These are phyloP conservation scores for Xylaria sp. DNA, from an alignment of 2,329 filamentous ascomycete genomes.

Conservation along the genomic window DNA sequence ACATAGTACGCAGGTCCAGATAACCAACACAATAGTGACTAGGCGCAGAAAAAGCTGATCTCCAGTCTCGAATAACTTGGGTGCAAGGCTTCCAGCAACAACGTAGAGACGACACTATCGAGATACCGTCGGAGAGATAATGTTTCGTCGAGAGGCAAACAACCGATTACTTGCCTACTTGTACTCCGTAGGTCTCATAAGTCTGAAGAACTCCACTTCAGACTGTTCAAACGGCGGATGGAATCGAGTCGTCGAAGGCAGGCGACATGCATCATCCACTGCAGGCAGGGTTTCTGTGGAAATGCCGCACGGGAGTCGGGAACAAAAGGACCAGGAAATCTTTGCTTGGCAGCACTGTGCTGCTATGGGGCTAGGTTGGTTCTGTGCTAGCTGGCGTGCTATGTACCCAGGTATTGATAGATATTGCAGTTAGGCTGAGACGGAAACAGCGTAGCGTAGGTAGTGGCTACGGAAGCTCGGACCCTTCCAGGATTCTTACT, in stretches of 20 bases:
- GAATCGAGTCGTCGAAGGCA: constrained; percentile 4
- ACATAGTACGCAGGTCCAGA: constrained; percentile 4
- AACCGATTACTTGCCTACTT: not conserved
- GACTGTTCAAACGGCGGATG: not conserved
- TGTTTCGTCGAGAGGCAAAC: not conserved
- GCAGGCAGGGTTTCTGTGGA: constrained; percentile 20
- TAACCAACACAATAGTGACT: constrained; percentile 7
- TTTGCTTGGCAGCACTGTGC: constrained; percentile 13
- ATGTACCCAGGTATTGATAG: not conserved
- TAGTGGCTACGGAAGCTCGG: constrained; percentile 30
- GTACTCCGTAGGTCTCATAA: not conserved
- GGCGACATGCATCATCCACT: constrained; percentile 10
- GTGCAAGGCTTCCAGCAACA: too few species aligned
- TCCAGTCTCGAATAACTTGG: not conserved
- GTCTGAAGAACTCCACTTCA: not conserved
- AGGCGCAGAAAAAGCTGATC: constrained; percentile 13
- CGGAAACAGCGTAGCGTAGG: constrained; percentile 15
- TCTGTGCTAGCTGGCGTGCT: not conserved
- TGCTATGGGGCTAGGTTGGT: not conserved
- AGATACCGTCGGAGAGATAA: not conserved
- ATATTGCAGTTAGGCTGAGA: constrained; percentile 1
- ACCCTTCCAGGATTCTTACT: constrained; percentile 34
- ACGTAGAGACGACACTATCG: too few species aligned
- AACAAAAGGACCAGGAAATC: not conserved
- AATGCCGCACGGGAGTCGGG: constrained; percentile 30